Evolutionary conservation across 2,329 filamentous ascomycete genomes (phyloP).

Genomic region (Penicillium sp.): DNA sequence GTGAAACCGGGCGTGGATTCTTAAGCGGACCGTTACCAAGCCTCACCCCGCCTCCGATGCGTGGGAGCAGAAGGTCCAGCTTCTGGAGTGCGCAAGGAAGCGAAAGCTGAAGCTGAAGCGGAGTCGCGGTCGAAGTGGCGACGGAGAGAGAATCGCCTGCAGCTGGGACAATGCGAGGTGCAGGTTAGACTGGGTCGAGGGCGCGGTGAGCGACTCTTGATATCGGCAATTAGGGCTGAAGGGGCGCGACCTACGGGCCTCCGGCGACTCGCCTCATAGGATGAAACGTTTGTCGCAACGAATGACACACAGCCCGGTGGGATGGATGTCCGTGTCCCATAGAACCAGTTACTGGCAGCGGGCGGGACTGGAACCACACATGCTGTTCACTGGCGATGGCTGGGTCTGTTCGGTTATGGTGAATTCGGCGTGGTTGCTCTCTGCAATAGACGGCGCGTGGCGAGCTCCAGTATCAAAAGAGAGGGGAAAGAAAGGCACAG

Average conservation of each 20-base stretch:
- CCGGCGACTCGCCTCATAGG: constrained; percentile 28
- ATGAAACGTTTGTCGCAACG: constrained; percentile 26
- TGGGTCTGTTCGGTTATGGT: too few relatives aligned
- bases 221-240: constrained; percentile 28
- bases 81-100: constrained; percentile 15
- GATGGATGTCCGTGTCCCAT: constrained; percentile 25
- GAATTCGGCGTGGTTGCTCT: too few relatives aligned
- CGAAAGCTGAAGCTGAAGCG: constrained; percentile 7
- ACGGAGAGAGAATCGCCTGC: constrained; percentile 12
- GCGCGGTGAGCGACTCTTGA: too few relatives aligned
- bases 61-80: constrained; percentile 22
- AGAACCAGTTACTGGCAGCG: constrained; percentile 21
- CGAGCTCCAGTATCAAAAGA: not conserved
- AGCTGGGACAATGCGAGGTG: constrained; percentile 17
- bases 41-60: constrained; percentile 14
- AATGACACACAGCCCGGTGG: constrained; percentile 25
- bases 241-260: constrained; percentile 15
- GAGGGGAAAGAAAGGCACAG: not conserved
- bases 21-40: constrained; percentile 17
- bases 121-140: constrained; percentile 6
- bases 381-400: constrained; percentile 11
- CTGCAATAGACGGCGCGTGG: too few relatives aligned
- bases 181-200: constrained; percentile 18
- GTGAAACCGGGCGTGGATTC: constrained; percentile 19
- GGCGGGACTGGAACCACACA: constrained; percentile 15